phyloP scores from a whole-genome alignment of 78 protist genomes.

The Dictyostelium citrinum region DNA sequence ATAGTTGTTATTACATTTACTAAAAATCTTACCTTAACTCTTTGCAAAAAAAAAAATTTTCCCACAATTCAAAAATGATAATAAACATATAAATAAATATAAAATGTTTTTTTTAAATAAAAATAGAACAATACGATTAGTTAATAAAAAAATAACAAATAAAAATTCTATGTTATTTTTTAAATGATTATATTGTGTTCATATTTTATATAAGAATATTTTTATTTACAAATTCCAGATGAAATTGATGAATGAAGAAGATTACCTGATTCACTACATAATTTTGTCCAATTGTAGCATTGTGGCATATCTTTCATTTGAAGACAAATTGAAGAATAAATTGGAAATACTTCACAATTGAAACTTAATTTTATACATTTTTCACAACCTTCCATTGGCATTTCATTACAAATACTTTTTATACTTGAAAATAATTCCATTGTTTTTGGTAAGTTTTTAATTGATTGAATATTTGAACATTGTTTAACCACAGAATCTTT shows the following conservation, averaged over 20 bases:
- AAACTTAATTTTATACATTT: not conserved
- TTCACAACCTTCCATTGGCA: slow-evolving; percentile 24
- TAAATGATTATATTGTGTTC: too few species aligned
- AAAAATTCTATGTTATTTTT: too few species aligned
- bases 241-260: not conserved
- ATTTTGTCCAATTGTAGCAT: slow-evolving; percentile 3
- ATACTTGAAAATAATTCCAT: not conserved
- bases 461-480: not conserved
- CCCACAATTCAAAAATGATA: too few species aligned
- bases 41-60: too few species aligned
- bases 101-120: too few species aligned
- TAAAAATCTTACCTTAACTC: too few species aligned
- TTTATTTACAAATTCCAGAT: too few species aligned
- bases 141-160: too few species aligned
- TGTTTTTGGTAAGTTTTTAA: not conserved
- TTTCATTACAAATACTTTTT: slow-evolving; percentile 16
- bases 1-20: too few species aligned
- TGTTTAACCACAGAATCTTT: not conserved
- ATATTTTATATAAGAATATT: too few species aligned
- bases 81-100: too few species aligned
- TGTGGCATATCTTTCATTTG: slow-evolving; percentile 35
- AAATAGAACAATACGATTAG: too few species aligned
- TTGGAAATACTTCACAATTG: not conserved
- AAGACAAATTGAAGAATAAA: slow-evolving; percentile 32
- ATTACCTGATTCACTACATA: not conserved